Conservation (phyloP, 306 rosid species). For the Ochetophila trinervis region DNA sequence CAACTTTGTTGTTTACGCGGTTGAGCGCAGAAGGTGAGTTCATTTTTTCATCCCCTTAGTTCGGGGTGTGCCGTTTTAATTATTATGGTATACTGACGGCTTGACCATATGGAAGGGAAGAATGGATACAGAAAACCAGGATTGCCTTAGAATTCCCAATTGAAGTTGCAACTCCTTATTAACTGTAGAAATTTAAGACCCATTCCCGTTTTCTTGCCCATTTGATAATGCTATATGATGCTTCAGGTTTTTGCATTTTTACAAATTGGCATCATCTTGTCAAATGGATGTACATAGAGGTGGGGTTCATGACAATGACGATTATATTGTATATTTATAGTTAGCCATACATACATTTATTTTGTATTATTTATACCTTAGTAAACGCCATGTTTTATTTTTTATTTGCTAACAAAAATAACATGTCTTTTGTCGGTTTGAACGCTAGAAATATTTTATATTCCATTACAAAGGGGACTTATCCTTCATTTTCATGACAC, state of each 20-base stretch:
- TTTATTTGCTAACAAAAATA: too few species aligned
- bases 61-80: background rate
- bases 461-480: too few species aligned
- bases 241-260: too few species aligned
- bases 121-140: too few species aligned
- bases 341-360: too few species aligned
- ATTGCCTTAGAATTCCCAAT: too few species aligned
- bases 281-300: background rate
- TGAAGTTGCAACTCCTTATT: too few species aligned
- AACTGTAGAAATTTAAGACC: too few species aligned
- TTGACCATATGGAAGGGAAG: background rate
- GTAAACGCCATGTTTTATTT: background rate
- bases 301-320: background rate
- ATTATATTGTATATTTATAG: background rate
- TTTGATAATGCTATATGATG: too few species aligned
- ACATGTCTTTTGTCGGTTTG: background rate
- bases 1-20: slow-evolving; percentile 18
- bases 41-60: background rate
- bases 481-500: too few species aligned
- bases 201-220: too few species aligned
- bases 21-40: background rate
- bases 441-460: background rate
- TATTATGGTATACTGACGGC: background rate
- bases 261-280: background rate
- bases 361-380: background rate